A percentile compares a stretch with the other conserved stretches of the same genome.
phyloP scores from a whole-genome alignment of 2,329 filamentous ascomycete species.

The Cercospora janseana region DNA sequence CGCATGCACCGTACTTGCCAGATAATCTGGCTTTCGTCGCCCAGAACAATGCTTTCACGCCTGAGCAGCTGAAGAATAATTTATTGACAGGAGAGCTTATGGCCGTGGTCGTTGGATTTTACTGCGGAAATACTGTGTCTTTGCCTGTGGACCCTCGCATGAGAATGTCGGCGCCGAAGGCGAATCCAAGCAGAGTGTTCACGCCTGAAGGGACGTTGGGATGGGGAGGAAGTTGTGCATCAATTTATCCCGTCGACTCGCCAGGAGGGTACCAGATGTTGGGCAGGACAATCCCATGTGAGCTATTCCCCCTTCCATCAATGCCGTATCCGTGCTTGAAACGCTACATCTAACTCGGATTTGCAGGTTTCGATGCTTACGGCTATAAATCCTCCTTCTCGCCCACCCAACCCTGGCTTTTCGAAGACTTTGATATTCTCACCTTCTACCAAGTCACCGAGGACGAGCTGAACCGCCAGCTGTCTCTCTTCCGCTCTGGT shows the following conservation, averaged over 20 bases:
- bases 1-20: conserved; percentile 61
- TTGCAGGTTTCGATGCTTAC: conserved; percentile 55
- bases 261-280: conserved; percentile 58
- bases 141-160: conserved; percentile 56
- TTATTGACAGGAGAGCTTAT: conserved; percentile 53
- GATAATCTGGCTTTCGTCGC: conserved; percentile 60
- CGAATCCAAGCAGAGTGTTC: conserved; percentile 57
- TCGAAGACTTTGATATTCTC: conserved; percentile 57
- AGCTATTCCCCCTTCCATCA: background rate
- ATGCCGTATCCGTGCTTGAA: background rate
- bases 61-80: conserved; percentile 51
- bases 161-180: conserved; percentile 55
- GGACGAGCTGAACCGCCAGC: conserved; percentile 50
- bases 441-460: conserved; percentile 56
- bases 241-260: conserved; percentile 56
- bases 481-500: conserved; percentile 52
- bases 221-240: conserved; percentile 57
- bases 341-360: background rate
- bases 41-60: conserved; percentile 54
- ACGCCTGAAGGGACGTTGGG: conserved; percentile 57
- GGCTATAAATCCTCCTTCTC: conserved; percentile 53
- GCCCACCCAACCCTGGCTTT: conserved; percentile 52
- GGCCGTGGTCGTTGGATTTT: conserved; percentile 56
- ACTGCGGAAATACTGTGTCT: conserved; percentile 53
- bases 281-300: conserved; percentile 33